phyloP scores from a whole-genome alignment of 805 yeast species.

The Cyberlindnera nakhonratchasimensis region DNA sequence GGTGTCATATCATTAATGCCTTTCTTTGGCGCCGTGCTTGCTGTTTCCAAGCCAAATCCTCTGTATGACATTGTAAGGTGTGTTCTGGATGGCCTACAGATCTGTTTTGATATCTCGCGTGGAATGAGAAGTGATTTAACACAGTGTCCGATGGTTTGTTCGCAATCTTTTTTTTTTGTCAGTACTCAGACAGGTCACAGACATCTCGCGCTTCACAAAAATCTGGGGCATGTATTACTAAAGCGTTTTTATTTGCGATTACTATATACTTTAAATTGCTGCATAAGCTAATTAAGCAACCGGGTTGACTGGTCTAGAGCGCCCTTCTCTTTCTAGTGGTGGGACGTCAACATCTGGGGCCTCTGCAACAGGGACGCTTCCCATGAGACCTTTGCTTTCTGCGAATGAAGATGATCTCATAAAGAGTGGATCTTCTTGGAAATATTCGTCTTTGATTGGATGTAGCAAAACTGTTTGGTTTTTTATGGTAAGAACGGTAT shows the following conservation, averaged over 20 bases:
- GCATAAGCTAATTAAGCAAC: background rate
- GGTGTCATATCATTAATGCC: constrained; percentile 71
- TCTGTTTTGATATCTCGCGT: background rate
- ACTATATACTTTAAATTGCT: background rate
- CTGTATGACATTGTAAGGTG: constrained; percentile 32
- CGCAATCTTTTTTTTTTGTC: too few species aligned
- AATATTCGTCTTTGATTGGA: constrained; percentile 89
- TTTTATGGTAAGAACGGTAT: constrained; percentile 76
- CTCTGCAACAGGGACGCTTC: constrained; percentile 75
- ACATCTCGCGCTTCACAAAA: too few species aligned
- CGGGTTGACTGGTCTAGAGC: constrained; percentile 34
- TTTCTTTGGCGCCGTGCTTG: constrained; percentile 40
- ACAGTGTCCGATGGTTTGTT: too few species aligned
- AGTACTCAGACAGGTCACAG: too few species aligned
- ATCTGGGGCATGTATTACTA: too few species aligned
- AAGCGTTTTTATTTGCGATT: background rate
- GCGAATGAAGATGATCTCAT: constrained; percentile 79
- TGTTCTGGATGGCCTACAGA: background rate
- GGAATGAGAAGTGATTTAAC: too few species aligned
- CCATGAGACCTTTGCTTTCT: constrained; percentile 88
- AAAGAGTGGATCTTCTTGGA: constrained; percentile 63
- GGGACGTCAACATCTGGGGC: constrained; percentile 55
- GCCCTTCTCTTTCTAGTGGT: constrained; percentile 76
- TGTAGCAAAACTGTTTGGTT: constrained; percentile 86
- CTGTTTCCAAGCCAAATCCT: constrained; percentile 41